Evolutionary conservation across 1,284 basidiomycete species (phyloP), one percentile per base, ranked within the genome.

Genomic region (Agaricales sp.): DNA sequence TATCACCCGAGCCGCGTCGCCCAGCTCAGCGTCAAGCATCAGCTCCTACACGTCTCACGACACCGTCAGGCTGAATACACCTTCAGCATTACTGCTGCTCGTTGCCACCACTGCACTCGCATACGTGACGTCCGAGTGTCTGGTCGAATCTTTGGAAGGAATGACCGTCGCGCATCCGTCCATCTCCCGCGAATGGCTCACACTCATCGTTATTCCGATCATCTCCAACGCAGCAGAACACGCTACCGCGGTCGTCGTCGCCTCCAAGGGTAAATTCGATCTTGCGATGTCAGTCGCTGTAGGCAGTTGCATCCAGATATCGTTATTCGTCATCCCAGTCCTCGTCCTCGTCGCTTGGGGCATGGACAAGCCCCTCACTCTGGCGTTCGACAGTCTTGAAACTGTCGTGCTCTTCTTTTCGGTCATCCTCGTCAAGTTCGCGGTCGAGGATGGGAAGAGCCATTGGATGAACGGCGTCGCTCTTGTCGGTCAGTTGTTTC

Each of bases 151-250:
- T 55, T 70, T 84, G 16, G 74, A 83, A 24, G 67, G 68, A 3
- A 63, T 84, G 18, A 83, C 87, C 58, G 64, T 87, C 25, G 71
- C 87, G 3, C 84, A 83, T 3, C 20, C 41, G 11, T 43, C n/a
- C 41, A 21, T 21, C 41, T 43, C 20, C 20, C 8, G 20, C 8
- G 13, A 21, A 43, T 16, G 8, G 11, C 41, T 16, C 41, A n/a
- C n/a, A n/a, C 41, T n/a, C 41, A 16, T 43, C 11, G 18, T 43
- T 43, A n/a, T 16, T 11, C 41, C 41, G 8, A 67, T 81, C 45
- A 75, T 81, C 51, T 75, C 77, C 49, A 86, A 84, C 56, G 76
- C 78, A 1, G 79, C 80, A 3, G 81, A 84, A 61, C 79, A 82
- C 58, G 71, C 77, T 45, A 80, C 80, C 0, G 79, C 80, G 13